Conservation (phyloP, 441 rosid genomes). For the Sinapis alba region DNA sequence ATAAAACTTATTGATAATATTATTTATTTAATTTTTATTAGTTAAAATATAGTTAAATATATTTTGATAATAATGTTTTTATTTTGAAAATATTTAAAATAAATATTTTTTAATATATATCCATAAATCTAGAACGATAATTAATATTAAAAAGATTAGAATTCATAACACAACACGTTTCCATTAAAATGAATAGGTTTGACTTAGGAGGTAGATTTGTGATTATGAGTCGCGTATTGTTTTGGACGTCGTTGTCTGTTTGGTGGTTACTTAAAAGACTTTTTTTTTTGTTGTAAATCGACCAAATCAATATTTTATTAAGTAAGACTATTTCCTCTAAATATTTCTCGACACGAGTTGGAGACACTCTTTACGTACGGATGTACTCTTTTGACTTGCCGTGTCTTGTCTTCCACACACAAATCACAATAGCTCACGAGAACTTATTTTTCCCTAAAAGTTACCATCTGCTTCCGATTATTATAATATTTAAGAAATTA, state of each 20-base stretch:
- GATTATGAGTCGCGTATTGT: slow-evolving; percentile 22
- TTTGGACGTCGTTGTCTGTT: slow-evolving; percentile 31
- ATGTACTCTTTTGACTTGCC: not conserved
- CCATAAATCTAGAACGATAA: too few relatives aligned
- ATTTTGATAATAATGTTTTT: too few relatives aligned
- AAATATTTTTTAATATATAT: too few relatives aligned
- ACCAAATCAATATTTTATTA: not conserved
- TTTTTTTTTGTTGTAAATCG: not conserved
- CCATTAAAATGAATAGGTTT: slow-evolving; percentile 3
- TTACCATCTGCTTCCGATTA: slow-evolving; percentile 13
- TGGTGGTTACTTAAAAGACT: slow-evolving; percentile 7
- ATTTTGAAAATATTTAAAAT: too few relatives aligned
- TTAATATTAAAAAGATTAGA: too few relatives aligned
- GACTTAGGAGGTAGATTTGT: slow-evolving; percentile 30
- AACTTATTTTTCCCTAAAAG: not conserved
- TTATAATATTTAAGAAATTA: not conserved
- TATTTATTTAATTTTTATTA: too few relatives aligned
- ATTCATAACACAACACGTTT: too few relatives aligned
- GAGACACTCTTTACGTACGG: slow-evolving; percentile 39
- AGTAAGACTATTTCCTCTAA: slow-evolving; percentile 2
- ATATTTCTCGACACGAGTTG: not conserved
- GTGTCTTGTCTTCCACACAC: slow-evolving; percentile 17
- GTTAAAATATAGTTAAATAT: too few relatives aligned
- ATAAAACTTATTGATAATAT: too few relatives aligned
- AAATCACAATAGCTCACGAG: not conserved